Base-by-base conservation (phyloP, 1,284 basidiomycete genomes). In the Tilletia caries region DNA sequence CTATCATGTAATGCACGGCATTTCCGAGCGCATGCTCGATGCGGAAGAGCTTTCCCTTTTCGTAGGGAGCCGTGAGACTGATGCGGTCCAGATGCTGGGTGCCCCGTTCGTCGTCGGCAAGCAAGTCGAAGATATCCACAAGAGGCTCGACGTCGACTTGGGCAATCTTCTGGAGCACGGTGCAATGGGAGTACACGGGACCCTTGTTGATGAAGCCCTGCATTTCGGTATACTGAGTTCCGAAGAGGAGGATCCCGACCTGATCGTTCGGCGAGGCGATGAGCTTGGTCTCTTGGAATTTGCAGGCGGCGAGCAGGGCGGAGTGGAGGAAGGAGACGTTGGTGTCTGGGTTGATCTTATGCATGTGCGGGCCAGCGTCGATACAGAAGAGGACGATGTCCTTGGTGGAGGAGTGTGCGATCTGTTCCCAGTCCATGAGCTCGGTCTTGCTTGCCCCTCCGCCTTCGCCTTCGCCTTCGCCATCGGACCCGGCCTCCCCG, bases 351-450 rank as follows among this genome's bases (percentile, higher is more conserved):
- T 75, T 75, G 65, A 70, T 70, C 29, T 73, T 87, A 48, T 92
- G 90, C 94, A 98, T 98, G 15, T 92, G 91, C 50, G 88, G 85
- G 0, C 93, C 95, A 69, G 92, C 92, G 83, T 98, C 95, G 71
- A 98, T 93, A 79, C 91, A 92, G 85, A 97, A 96, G 20, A 97
- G 85, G 18, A 81, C 74, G 52, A 76, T 74, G 67, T 81, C 80
- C 67, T 76, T 77, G 8, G 58, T 62, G 32, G 58, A 62, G 8
- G 58, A 20, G 58, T 62, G 58, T 10, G 18, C 32, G 5, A 62
- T 25, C 18, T 25, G 27, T 13, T 62, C 58, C 58, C 58, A 62
- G 58, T 29, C 32, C 58, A 62, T 62, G 12, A 62, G 58, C 32
- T 62, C 58, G 12, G 37, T 37, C 29, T 20, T 27, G 58, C 15